Conservation (phyloP, 1,284 basidiomycete genomes). For the Boletus albobrunnescens region DNA sequence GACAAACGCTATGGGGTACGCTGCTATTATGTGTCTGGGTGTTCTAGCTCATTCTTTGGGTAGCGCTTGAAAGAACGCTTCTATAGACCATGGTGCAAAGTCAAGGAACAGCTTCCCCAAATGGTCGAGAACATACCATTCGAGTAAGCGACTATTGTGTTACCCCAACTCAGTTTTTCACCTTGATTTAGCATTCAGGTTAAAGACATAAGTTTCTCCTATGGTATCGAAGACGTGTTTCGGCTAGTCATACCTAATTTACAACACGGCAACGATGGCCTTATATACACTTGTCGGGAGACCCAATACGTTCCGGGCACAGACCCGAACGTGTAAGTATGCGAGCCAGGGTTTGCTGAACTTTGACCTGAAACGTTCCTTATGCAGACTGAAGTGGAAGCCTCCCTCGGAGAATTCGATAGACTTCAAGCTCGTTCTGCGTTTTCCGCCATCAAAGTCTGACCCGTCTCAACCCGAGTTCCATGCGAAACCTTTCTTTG, state of each 20-base stretch:
- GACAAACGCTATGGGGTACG: conserved; percentile 88
- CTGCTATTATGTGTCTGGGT: conserved; percentile 9
- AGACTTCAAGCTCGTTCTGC: conserved; percentile 92
- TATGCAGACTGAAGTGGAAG: conserved; percentile 93
- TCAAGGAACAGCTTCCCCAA: conserved; percentile 64
- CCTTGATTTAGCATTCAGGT: conserved; percentile 63
- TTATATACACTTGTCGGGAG: conserved; percentile 93
- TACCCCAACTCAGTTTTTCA: conserved; percentile 10
- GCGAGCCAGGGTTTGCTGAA: conserved; percentile 40
- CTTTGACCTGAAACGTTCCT: neutral
- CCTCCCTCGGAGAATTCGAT: conserved; percentile 97
- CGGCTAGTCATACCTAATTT: conserved; percentile 81
- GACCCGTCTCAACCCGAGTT: conserved; percentile 70
- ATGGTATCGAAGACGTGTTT: conserved; percentile 85
- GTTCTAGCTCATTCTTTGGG: conserved; percentile 12
- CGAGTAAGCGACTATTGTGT: conserved; percentile 54
- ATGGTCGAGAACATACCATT: conserved; percentile 73
- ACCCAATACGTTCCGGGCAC: conserved; percentile 88
- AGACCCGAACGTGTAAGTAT: conserved; percentile 86
- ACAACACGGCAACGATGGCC: conserved; percentile 91
- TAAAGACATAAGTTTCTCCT: conserved; percentile 88
- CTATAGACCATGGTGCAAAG: conserved; percentile 73
- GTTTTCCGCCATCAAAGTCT: conserved; percentile 72
- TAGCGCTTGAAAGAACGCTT: conserved; percentile 85
- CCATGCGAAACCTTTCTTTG: conserved; percentile 81